A percentile compares a stretch with the other conserved stretches of the same genome.
Conservation (phyloP, 129 eudicot genomes). For the Flaveria linearis region DNA sequence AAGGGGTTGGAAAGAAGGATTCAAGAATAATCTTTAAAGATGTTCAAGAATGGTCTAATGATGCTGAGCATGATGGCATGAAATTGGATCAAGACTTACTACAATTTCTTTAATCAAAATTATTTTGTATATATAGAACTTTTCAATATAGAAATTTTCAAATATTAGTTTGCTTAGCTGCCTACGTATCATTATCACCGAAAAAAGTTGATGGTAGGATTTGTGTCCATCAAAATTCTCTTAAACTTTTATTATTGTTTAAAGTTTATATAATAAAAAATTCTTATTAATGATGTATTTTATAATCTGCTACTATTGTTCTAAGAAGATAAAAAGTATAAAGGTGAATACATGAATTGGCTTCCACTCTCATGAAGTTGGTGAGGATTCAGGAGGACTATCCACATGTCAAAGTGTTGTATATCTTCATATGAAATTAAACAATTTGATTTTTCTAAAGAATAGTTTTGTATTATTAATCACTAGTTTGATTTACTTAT, state of each 20-base stretch:
- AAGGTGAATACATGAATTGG: constrained; percentile 4
- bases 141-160: background rate
- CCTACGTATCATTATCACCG: background rate
- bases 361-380: constrained; percentile 27
- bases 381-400: constrained; percentile 19
- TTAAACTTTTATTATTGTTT: background rate
- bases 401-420: constrained; percentile 6
- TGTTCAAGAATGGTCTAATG: constrained; percentile 6
- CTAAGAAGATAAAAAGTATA: background rate
- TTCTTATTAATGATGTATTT: background rate
- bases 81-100: background rate
- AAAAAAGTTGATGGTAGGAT: background rate
- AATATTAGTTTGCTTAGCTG: background rate
- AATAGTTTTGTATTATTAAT: background rate
- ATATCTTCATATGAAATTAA: background rate
- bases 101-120: background rate
- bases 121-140: too few relatives aligned
- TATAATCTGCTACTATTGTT: background rate
- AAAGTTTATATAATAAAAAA: background rate
- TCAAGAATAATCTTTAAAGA: background rate
- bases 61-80: background rate
- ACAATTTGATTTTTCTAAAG: background rate
- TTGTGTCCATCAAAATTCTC: background rate
- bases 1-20: background rate
- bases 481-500: background rate